These are phyloP conservation scores for Herpotrichia juniperi DNA, from an alignment of 2,329 filamentous ascomycete genomes.

Conservation along the genomic window DNA sequence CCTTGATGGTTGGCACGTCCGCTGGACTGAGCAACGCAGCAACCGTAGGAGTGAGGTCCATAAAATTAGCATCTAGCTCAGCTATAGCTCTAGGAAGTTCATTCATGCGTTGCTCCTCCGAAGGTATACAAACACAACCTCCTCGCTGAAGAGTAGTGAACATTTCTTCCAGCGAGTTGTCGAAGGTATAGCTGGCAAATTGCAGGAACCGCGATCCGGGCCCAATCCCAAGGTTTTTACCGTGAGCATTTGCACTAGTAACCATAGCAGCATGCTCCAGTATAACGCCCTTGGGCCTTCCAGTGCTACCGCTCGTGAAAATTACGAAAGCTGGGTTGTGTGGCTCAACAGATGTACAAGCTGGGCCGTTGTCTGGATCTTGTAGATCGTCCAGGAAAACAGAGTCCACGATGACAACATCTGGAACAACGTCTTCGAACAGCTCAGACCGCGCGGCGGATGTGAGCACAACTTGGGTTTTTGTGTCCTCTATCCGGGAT, in stretches of 20 bases:
- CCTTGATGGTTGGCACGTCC: conserved; percentile 52
- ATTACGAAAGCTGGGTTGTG: conserved; percentile 39
- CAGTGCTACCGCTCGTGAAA: conserved; percentile 41
- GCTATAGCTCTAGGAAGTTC: conserved; percentile 52
- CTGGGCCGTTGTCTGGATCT: conserved; percentile 13
- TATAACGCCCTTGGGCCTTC: conserved; percentile 41
- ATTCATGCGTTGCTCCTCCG: conserved; percentile 61
- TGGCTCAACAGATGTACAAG: conserved; percentile 26
- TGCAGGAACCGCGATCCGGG: conserved; percentile 41
- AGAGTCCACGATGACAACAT: conserved; percentile 40
- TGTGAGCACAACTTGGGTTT: conserved; percentile 48
- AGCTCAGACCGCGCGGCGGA: conserved; percentile 44
- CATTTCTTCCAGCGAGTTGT: conserved; percentile 62
- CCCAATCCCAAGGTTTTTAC: conserved; percentile 30
- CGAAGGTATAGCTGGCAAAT: conserved; percentile 59
- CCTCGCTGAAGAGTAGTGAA: conserved; percentile 59
- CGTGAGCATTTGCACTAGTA: conserved; percentile 38
- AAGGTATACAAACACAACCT: conserved; percentile 61
- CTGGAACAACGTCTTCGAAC: conserved; percentile 50
- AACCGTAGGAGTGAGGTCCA: conserved; percentile 65
- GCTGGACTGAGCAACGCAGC: conserved; percentile 54
- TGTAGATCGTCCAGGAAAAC: conserved; percentile 44
- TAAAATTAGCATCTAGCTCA: conserved; percentile 34
- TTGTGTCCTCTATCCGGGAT: conserved; percentile 46
- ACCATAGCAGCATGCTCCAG: conserved; percentile 40